Base-by-base conservation (phyloP, 345 rosid genomes). In the Acer saccharum region DNA sequence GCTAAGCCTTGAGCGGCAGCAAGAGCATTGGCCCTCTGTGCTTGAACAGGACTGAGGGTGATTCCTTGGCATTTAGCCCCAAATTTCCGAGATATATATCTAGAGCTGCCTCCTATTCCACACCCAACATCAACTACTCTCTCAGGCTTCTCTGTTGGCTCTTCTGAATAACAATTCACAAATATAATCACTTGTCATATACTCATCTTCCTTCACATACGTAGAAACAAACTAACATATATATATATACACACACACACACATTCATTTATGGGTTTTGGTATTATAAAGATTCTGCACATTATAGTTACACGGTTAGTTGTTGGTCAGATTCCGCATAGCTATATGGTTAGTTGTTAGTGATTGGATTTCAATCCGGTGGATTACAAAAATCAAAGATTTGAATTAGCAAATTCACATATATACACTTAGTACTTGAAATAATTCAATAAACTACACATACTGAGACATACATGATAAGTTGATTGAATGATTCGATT, bases 71-170 rank as follows among this genome's bases (percentile, higher is more conserved):
- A 89, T 43, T 86, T 77, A 4, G 98, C 95, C 13, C 89, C 98
- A 81, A 72, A 95, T 79, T 90, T 93, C 79, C 72, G 73, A 1
- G 98, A 90, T 44, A 95, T n/a, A 76, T 92, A 92, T 76, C 96
- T 89, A 21, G 99, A 95, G 88, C 98, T 93, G 78, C 98, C 99
- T 65, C 98, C 99, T 1, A 95, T 90, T 39, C 99, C 99, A 80
- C 98, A 95, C 35, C 99, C 99, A 65, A 95, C 98, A 85, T 95
- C 99, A 50, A 93, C 94, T 69, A 92, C 85, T 44, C 77, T 90
- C 89, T 87, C 88, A 43, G 95, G 93, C 60, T 69, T 39, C 71
- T 82, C 76, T 3, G 72, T 73, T 44, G 83, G 83, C 32, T 82
- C 85, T 57, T 80, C 92, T 80, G 78, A 69, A 75, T 25, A 67